Conservation (phyloP, 73 alveolate genomes). For the Paraurostyla sp. region DNA sequence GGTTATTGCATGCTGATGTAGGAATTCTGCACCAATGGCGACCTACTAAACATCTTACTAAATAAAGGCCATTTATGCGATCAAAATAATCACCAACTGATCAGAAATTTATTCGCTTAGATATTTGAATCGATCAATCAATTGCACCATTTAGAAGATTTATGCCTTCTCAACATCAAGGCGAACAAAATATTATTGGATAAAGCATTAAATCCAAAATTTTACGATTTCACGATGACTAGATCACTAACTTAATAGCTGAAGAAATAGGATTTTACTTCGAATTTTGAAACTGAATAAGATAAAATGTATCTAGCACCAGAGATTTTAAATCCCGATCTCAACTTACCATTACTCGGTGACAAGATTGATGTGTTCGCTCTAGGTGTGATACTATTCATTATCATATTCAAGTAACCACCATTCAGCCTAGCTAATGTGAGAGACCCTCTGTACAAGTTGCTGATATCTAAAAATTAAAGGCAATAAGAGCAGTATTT, state of each 20-base stretch:
- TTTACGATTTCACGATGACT: background rate
- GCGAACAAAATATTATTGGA: background rate
- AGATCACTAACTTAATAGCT: background rate
- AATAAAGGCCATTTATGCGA: background rate
- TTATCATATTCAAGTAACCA: constrained; percentile 14
- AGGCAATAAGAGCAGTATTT: background rate
- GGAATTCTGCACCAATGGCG: constrained; percentile 2
- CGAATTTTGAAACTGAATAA: background rate
- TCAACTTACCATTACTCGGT: background rate
- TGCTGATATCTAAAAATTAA: background rate
- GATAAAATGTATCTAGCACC: constrained; percentile 21
- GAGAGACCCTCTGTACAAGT: constrained; percentile 30
- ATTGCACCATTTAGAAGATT: background rate
- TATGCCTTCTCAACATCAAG: background rate
- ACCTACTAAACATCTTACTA: background rate
- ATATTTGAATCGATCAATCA: background rate
- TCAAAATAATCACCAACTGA: background rate
- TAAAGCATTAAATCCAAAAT: background rate
- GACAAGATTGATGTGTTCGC: constrained; percentile 63
- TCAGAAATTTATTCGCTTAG: background rate
- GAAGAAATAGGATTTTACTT: no score
- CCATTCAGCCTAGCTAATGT: constrained; percentile 38
- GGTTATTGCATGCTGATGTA: constrained; percentile 15
- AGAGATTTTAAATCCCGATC: background rate
- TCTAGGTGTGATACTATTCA: constrained; percentile 59